Percentiles rank a stretch among this genome's conserved stretches.
Conservation (phyloP, 2,329 filamentous ascomycete species). For the Botryotinia globosa region DNA sequence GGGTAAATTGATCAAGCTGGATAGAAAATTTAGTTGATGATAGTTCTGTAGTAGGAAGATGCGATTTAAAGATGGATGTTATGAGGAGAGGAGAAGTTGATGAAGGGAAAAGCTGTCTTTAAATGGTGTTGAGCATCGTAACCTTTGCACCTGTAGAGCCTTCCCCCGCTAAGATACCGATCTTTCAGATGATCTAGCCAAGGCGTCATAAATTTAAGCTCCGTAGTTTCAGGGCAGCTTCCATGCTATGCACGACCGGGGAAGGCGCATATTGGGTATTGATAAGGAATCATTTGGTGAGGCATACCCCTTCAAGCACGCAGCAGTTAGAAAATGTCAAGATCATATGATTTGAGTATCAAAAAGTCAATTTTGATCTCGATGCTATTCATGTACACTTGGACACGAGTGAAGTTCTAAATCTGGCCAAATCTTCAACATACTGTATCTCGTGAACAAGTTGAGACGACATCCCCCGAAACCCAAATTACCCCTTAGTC, state of each 20-base stretch:
- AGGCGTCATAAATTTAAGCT: constrained; percentile 14
- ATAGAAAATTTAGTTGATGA: neutral
- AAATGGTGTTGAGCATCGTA: constrained; percentile 8
- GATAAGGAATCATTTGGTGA: constrained; percentile 14
- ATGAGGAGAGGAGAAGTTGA: neutral
- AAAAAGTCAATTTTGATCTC: neutral
- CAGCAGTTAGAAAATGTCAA: constrained; percentile 4
- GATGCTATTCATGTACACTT: neutral
- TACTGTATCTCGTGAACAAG: neutral
- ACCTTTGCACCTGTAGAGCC: neutral
- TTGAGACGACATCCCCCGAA: neutral
- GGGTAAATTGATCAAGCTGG: constrained; percentile 7
- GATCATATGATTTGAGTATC: constrained; percentile 14
- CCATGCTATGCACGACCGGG: constrained; percentile 14
- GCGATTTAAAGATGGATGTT: neutral
- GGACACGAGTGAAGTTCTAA: neutral
- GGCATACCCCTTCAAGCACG: neutral
- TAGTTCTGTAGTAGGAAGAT: constrained; percentile 2
- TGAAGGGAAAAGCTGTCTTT: neutral
- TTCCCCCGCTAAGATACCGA: neutral
- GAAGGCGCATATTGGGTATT: constrained; percentile 12
- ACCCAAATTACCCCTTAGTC: neutral
- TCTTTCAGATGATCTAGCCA: constrained; percentile 6
- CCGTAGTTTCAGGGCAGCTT: constrained; percentile 13
- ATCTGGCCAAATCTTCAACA: neutral